These are phyloP conservation scores for Fusarium sp. DNA, from an alignment of 2,329 filamentous ascomycete species.

Conservation along the genomic window DNA sequence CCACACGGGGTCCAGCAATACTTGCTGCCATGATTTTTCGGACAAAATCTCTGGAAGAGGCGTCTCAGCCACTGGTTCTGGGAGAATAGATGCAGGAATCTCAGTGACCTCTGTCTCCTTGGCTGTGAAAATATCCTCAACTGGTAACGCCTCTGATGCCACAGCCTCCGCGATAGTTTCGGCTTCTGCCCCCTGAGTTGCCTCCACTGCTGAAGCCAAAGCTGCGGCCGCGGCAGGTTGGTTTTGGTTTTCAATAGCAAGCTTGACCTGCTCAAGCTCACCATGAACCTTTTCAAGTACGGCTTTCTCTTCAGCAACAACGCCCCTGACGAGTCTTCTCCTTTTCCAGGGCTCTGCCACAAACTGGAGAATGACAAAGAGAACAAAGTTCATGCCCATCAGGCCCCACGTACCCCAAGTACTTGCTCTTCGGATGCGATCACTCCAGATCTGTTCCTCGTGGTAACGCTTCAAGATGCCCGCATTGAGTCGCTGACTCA, in stretches of 20 bases:
- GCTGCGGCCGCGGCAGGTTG: constrained; percentile 35
- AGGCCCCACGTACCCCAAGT: constrained; percentile 99
- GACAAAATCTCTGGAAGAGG: constrained; percentile 5
- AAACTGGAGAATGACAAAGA: constrained; percentile 89
- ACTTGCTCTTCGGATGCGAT: constrained; percentile 94
- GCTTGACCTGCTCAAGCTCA: constrained; percentile 57
- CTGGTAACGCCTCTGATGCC: constrained; percentile 17
- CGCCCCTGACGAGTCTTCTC: constrained; percentile 82
- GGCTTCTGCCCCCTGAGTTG: constrained; percentile 13
- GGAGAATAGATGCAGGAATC: constrained; percentile 3
- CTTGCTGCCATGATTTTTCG: constrained; percentile 59
- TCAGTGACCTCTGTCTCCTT: constrained; percentile 12
- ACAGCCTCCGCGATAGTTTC: constrained; percentile 12
- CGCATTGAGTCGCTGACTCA: constrained; percentile 81
- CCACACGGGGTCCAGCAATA: constrained; percentile 57
- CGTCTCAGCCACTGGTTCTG: constrained; percentile 23
- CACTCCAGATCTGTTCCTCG: constrained; percentile 99
- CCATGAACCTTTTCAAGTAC: constrained; percentile 64
- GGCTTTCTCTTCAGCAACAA: constrained; percentile 82
- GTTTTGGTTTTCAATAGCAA: constrained; percentile 48
- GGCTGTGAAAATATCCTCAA: constrained; percentile 1
- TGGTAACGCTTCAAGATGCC: constrained; percentile 94
- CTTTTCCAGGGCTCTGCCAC: constrained; percentile 95
- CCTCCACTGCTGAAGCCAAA: constrained; percentile 28
- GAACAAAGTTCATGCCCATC: constrained; percentile 95